Evolutionary conservation across 2,329 filamentous ascomycete genomes (phyloP).

Genomic region (Paracoccidioides lutzii): DNA sequence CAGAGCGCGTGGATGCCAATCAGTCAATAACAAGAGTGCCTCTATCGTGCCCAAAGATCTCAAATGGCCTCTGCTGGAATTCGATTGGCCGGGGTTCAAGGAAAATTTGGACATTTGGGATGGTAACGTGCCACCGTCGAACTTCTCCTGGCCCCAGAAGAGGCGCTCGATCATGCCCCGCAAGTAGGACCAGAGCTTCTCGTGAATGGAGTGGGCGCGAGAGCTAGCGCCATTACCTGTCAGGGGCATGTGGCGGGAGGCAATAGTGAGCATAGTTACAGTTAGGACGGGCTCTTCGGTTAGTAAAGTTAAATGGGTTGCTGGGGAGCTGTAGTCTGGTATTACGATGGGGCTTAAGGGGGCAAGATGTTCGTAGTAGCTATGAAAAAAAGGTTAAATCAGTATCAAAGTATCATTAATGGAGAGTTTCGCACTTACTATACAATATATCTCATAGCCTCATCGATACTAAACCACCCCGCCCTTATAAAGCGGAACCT

Average conservation of each 20-base stretch:
- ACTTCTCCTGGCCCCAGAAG: conserved; percentile 92
- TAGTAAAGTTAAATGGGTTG: conserved; percentile 64
- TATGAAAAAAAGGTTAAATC: conserved; percentile 20
- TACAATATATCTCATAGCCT: conserved; percentile 86
- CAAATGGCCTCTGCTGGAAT: conserved; percentile 51
- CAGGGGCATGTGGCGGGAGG: conserved; percentile 73
- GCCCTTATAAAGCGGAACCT: conserved; percentile 89
- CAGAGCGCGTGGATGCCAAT: conserved; percentile 90
- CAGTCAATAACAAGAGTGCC: conserved; percentile 82
- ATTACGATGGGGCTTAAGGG: conserved; percentile 89
- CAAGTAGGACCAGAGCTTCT: conserved; percentile 88
- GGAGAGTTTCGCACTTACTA: conserved; percentile 48
- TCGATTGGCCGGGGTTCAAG: conserved; percentile 5
- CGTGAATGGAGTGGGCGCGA: conserved; percentile 80
- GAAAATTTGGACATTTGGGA: conserved; percentile 45
- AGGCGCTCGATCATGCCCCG: conserved; percentile 91
- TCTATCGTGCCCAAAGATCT: conserved; percentile 89
- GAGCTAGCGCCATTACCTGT: conserved; percentile 68
- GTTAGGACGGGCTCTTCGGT: conserved; percentile 87
- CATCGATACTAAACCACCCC: conserved; percentile 88
- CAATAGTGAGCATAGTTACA: conserved; percentile 80
- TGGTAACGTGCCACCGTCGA: conserved; percentile 74
- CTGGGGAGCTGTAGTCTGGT: conserved; percentile 74
- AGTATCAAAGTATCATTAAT: conserved; percentile 6
- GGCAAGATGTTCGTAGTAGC: conserved; percentile 82